Percentiles rank a stretch among this genome's conserved stretches.
Evolutionary conservation across 2,329 filamentous ascomycete species (phyloP).

Genomic region (Colletotrichum sp.): DNA sequence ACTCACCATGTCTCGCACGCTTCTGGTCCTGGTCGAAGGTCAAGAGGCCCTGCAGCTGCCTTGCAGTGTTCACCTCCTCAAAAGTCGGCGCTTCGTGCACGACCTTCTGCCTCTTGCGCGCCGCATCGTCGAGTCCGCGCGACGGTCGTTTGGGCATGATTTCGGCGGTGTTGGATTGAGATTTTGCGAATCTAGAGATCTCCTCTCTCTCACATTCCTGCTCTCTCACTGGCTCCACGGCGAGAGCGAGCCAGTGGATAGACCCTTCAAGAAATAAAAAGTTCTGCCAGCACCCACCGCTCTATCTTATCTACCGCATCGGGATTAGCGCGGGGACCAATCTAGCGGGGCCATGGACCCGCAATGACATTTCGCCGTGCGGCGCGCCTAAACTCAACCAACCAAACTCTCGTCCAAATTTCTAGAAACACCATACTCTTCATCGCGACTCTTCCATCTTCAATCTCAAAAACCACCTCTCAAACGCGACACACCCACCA

Average conservation of each 20-base stretch:
- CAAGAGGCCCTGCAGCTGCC: conserved; percentile 73
- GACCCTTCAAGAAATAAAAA: conserved; percentile 23
- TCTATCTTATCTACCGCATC: not conserved
- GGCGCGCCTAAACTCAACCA: not conserved
- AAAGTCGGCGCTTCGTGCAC: conserved; percentile 61
- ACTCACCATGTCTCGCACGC: conserved; percentile 68
- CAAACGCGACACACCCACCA: too few relatives aligned
- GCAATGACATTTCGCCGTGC: conserved; percentile 18
- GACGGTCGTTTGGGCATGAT: conserved; percentile 52
- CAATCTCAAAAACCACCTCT: not conserved
- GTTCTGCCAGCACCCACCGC: conserved; percentile 23
- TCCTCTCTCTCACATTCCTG: not conserved
- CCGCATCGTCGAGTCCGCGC: conserved; percentile 42
- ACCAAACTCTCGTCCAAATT: not conserved
- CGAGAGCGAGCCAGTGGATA: not conserved
- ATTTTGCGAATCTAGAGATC: not conserved
- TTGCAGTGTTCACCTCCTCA: conserved; percentile 66
- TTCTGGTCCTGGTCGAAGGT: conserved; percentile 73
- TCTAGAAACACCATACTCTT: not conserved
- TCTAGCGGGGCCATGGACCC: not conserved
- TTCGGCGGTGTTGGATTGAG: not conserved
- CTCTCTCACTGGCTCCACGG: not conserved
- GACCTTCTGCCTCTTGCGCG: conserved; percentile 61
- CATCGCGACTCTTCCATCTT: not conserved
- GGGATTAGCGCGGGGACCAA: conserved; percentile 15